These are phyloP conservation scores for Sporodiniella umbellata DNA, from an alignment of 371 early-diverging fungal genomes.

Conservation along the genomic window DNA sequence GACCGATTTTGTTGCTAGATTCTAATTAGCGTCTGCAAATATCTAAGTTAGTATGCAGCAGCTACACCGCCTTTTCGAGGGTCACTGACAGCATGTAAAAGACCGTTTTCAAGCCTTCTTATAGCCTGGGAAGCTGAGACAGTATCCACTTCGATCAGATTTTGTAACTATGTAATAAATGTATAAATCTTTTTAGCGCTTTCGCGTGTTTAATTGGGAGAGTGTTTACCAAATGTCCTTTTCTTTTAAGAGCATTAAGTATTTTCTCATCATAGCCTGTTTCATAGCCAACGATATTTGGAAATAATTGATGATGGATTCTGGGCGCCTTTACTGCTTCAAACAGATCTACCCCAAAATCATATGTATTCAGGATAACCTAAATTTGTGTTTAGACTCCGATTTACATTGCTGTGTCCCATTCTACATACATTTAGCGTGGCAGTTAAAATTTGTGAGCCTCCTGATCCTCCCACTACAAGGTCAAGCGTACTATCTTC, in stretches of 20 bases:
- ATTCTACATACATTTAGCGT: constrained; percentile 78
- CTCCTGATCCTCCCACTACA: constrained; percentile 93
- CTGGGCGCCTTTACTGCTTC: constrained; percentile 81
- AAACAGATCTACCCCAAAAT: constrained; percentile 62
- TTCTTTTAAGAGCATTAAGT: constrained; percentile 6
- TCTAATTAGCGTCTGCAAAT: too few relatives aligned
- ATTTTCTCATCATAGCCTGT: constrained; percentile 10
- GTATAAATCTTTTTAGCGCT: not conserved
- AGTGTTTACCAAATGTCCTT: constrained; percentile 25
- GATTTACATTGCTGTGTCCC: not conserved
- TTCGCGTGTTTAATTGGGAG: not conserved
- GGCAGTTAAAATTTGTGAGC: constrained; percentile 88
- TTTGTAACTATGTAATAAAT: constrained; percentile 3
- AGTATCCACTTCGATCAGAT: constrained; percentile 12
- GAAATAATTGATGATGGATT: constrained; percentile 93
- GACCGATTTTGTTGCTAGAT: too few relatives aligned
- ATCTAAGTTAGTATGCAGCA: constrained; percentile 15
- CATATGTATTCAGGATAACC: constrained; percentile 72
- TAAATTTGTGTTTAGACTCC: constrained; percentile 15
- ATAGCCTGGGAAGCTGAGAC: constrained; percentile 38
- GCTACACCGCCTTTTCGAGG: constrained; percentile 41
- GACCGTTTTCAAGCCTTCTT: constrained; percentile 24
- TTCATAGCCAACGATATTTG: constrained; percentile 59
- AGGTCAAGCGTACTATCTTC: constrained; percentile 67
- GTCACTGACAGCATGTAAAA: constrained; percentile 40